Evolutionary conservation across 305 asterid species (phyloP), one percentile per base, ranked within the genome.

Genomic region (Fraxinus paxiana): DNA sequence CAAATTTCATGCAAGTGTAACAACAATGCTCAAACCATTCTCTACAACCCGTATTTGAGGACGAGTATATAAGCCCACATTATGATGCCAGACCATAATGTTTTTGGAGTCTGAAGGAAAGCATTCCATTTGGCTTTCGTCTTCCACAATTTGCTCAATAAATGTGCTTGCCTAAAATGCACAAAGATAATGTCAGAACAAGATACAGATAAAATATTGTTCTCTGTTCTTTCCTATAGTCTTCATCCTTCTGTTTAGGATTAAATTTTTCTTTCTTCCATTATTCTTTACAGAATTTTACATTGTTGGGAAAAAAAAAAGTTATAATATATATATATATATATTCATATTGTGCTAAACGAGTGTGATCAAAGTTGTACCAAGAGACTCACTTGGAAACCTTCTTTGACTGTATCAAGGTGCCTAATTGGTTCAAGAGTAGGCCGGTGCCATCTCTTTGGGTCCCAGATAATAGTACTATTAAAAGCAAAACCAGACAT

Each of bases 81-180:
- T 74, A 67, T 87, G 88, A 73, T 87, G 89, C 98, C 98, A 93
- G 61, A 90, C 93, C 94, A 87, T 81, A 79, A 90, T 80, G 35
- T 86, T 86, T 8, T 90, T 85, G 82, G 93, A 51, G 83, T 86
- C 65, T 73, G 77, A 73, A n/a, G 93, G 87, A 31, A 89, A 77
- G 85, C 98, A 88, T 85, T 94, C 97, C 92, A 94, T 92, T 87
- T 92, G 94, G 80, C 95, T 91, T 85, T 94, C 97, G 54, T 92
- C 98, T 84, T 91, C 92, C 87, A 92, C 97, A 74, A 94, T 24
- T 79, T 91, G 98, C 85, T 88, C 93, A 0, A 94, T 86, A 82
- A 94, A 91, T 31, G 85, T 35, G 82, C 92, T 92, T 10, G 87
- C 93, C 97, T 94, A 88, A 83, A 87, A 84, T 9, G 20, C 37